phyloP scores from a whole-genome alignment of 495 filamentous ascomycete species.

The Neurospora discreta region DNA sequence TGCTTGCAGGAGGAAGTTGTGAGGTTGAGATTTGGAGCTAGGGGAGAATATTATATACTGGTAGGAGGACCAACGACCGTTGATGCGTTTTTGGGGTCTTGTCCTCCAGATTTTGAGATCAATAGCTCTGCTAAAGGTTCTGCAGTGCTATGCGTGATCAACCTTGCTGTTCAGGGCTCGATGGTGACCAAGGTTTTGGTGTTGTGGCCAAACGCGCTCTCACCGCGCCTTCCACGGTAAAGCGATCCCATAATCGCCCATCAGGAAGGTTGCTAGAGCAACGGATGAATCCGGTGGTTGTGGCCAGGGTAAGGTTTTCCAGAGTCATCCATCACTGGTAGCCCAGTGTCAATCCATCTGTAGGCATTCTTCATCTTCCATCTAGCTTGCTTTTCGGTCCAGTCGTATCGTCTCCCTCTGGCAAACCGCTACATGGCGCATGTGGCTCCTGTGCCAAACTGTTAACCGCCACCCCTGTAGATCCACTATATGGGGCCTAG shows the following conservation, averaged over 20 bases:
- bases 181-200: neutral
- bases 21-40: neutral
- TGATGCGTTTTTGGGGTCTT: neutral
- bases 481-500: neutral
- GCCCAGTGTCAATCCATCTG: neutral
- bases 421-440: neutral
- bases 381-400: neutral
- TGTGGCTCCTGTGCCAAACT: neutral
- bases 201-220: neutral
- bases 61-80: neutral
- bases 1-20: neutral
- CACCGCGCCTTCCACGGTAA: neutral
- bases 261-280: neutral
- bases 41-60: neutral
- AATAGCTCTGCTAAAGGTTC: neutral
- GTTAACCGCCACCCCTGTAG: neutral
- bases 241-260: neutral
- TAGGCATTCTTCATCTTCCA: too few relatives aligned
- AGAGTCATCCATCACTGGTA: neutral
- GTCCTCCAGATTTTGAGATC: neutral
- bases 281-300: neutral
- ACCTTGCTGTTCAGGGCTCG: neutral
- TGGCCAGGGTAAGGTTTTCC: neutral
- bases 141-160: neutral
- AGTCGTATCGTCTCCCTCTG: neutral